Evolutionary conservation across 371 early-diverging fungal species (phyloP).

Genomic region (Mucor piriformis): DNA sequence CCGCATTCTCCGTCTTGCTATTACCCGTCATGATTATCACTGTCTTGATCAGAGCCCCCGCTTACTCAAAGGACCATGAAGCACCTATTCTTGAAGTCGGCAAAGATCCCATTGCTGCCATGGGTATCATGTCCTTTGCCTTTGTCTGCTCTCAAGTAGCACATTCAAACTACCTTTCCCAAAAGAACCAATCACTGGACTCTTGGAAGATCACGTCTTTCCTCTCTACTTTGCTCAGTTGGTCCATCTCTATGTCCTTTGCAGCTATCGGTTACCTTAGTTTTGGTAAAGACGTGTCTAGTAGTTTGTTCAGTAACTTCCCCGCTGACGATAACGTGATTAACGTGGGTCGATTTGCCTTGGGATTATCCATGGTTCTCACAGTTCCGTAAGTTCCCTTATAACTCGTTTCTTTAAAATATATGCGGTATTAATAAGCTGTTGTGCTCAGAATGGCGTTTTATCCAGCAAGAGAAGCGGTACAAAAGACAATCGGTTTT

Average conservation of each 20-base stretch:
- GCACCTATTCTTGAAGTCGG: slow-evolving; percentile 49
- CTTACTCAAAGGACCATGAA: slow-evolving; percentile 53
- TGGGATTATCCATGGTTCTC: slow-evolving; percentile 58
- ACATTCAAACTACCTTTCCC: slow-evolving; percentile 55
- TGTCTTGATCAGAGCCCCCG: slow-evolving; percentile 53
- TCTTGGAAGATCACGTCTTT: slow-evolving; percentile 49
- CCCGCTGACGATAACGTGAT: slow-evolving; percentile 50
- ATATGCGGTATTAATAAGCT: background rate
- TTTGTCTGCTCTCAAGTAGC: slow-evolving; percentile 65
- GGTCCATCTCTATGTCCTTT: slow-evolving; percentile 59
- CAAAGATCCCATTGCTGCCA: slow-evolving; percentile 54
- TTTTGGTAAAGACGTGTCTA: slow-evolving; percentile 56
- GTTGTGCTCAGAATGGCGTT: slow-evolving; percentile 45
- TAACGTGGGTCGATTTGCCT: slow-evolving; percentile 54
- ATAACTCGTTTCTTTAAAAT: background rate
- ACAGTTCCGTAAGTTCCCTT: slow-evolving; percentile 51
- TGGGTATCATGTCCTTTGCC: slow-evolving; percentile 68
- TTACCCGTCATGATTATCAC: slow-evolving; percentile 56
- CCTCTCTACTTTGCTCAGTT: slow-evolving; percentile 50
- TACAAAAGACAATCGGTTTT: slow-evolving; percentile 58
- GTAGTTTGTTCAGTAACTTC: slow-evolving; percentile 62
- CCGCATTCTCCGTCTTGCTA: slow-evolving; percentile 54
- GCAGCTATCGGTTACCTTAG: slow-evolving; percentile 59
- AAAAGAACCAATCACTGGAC: slow-evolving; percentile 41
- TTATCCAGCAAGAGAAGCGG: slow-evolving; percentile 59